A percentile compares a stretch with the other conserved stretches of the same genome.
Evolutionary conservation across 306 rosid species (phyloP).

Genomic region (Prunus mira): DNA sequence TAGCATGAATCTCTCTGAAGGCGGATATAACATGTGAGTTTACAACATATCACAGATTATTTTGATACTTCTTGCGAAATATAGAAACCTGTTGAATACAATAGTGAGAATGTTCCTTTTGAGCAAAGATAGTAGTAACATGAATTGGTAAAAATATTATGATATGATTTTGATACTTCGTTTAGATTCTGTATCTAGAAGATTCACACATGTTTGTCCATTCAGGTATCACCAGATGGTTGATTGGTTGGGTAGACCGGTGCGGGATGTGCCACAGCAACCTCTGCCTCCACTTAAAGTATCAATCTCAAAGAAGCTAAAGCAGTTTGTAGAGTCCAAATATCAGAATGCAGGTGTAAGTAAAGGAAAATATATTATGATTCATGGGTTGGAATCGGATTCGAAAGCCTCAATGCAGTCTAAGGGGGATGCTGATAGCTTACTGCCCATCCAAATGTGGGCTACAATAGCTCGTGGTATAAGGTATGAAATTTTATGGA

Average conservation of each 20-base stretch:
- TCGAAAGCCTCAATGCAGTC: slow-evolving; percentile 96
- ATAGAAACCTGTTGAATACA: neutral
- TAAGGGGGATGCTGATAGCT: slow-evolving; percentile 78
- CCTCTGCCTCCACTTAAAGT: slow-evolving; percentile 58
- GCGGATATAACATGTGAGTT: slow-evolving; percentile 83
- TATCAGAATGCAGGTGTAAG: slow-evolving; percentile 57
- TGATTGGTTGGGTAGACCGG: slow-evolving; percentile 85
- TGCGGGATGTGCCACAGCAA: slow-evolving; percentile 58
- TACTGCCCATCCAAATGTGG: slow-evolving; percentile 79
- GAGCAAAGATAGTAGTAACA: neutral
- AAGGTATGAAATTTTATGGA: slow-evolving; percentile 27
- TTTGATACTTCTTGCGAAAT: neutral
- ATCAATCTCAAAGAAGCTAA: slow-evolving; percentile 73
- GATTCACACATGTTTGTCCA: slow-evolving; percentile 21
- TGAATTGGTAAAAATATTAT: neutral
- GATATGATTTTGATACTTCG: neutral
- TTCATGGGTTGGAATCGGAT: slow-evolving; percentile 84
- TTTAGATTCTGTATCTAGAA: neutral
- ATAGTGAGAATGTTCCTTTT: neutral
- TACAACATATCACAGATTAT: neutral
- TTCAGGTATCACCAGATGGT: slow-evolving; percentile 85
- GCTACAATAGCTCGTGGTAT: slow-evolving; percentile 50
- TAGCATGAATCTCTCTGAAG: slow-evolving; percentile 67
- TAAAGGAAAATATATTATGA: slow-evolving; percentile 73
- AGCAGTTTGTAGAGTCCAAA: slow-evolving; percentile 65